Evolutionary conservation across 139 green algal species (phyloP).

Genomic region (Coccomyxa sp.): DNA sequence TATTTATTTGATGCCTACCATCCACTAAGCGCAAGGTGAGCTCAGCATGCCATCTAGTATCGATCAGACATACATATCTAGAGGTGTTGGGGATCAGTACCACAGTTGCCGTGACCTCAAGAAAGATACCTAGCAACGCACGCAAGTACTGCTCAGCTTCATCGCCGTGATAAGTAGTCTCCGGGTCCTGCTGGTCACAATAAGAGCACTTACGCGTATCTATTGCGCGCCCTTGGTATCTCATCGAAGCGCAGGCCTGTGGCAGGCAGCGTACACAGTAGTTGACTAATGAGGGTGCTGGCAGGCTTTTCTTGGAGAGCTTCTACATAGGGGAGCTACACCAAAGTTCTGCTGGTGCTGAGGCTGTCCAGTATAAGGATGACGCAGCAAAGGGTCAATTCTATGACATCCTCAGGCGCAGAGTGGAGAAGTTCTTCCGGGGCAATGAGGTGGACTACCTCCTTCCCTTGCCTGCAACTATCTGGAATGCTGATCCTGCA

Average conservation of each 20-base stretch:
- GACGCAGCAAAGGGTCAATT: constrained; percentile 26
- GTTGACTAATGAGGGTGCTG: neutral
- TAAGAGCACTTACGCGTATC: neutral
- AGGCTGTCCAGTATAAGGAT: constrained; percentile 23
- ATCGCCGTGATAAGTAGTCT: neutral
- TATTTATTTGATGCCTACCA: constrained; percentile 75
- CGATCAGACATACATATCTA: neutral
- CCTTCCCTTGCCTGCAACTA: neutral
- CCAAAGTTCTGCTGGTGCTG: constrained; percentile 1
- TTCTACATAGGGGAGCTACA: constrained; percentile 50
- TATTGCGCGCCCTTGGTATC: too few species aligned
- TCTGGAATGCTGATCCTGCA: neutral
- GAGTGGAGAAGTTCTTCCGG: constrained; percentile 49
- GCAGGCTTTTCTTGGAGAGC: constrained; percentile 51
- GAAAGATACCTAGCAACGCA: neutral
- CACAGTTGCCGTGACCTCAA: neutral
- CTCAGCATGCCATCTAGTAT: neutral
- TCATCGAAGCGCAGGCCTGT: too few species aligned
- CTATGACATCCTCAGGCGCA: constrained; percentile 41
- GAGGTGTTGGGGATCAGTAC: neutral
- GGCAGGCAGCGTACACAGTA: neutral
- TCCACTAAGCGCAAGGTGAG: constrained; percentile 32
- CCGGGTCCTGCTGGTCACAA: too few species aligned
- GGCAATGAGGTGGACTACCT: constrained; percentile 41
- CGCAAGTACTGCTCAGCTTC: neutral